Evolutionary conservation across 75 land plant genomes (phyloP), one percentile per base, ranked within the genome.

Genomic region (Selaginella tamariscina): DNA sequence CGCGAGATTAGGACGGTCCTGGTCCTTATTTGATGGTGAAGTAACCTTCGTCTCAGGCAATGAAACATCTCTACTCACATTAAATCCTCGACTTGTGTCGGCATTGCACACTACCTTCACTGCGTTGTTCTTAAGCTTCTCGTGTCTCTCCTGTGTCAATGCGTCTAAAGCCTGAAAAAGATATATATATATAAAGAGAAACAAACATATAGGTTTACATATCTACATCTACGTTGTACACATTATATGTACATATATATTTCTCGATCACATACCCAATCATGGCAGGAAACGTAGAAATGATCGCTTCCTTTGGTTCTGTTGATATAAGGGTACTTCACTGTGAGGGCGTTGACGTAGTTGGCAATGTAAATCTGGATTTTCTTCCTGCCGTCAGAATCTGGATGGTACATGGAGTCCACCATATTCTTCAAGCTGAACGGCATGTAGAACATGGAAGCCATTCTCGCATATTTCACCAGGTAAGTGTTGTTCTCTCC

Each of bases 251-350:
- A 27, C 18, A 57, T 27, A n/a, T n/a, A n/a, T n/a, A n/a, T n/a
- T n/a, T n/a, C n/a, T n/a, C n/a, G n/a, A n/a, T n/a, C n/a, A n/a
- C 81, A 44, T 82, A 89, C 94, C 94, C 94, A 89, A 65, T 89
- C n/a, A n/a, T n/a, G n/a, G n/a, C n/a, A n/a, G n/a, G n/a, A n/a
- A n/a, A n/a, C n/a, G n/a, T n/a, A n/a, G 72, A 89, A 89, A 64
- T 89, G 94, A 75, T 89, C 90, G 54, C 77, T 33, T 22, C 94
- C 94, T 29, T 56, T 78, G 31, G 85, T 82, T 27, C 84, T 71
- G 66, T 89, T 89, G 81, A 64, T 54, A 89, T 75, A n/a, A n/a
- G n/a, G n/a, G n/a, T n/a, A n/a, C n/a, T n/a, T n/a, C n/a, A n/a
- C n/a, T n/a, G n/a, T n/a, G 70, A 89, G 66, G 56, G 30, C 66